Base-by-base conservation (phyloP, 495 filamentous ascomycete genomes). In the Talaromyces liani region DNA sequence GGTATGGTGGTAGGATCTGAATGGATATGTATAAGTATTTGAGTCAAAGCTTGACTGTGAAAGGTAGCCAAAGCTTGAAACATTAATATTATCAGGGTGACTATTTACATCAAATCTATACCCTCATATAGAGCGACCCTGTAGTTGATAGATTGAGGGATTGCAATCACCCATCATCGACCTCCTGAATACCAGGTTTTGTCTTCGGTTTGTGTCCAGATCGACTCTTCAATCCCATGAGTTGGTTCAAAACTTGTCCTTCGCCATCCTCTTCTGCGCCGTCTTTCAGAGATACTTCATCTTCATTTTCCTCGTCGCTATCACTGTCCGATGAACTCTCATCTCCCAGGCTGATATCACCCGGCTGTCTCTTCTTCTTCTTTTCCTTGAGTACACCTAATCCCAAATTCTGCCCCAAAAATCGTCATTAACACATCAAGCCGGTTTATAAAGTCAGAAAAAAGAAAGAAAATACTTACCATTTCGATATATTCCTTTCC, bases 331-430 rank as follows among this genome's bases (percentile, higher is more conserved):
- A 31, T 22, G 24, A 20, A 10, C 27, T 39, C 2, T 33, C 63
- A n/a, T 53, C 18, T 4, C 25, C 63, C 4, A 68, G 62, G 4
- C 54, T 51, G 31, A 47, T 66, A 29, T 71, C 64, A 47, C 68
- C 71, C 10, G n/a, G 22, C 62, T 68, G 12, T 65, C 66, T 25
- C 66, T 70, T 59, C 77, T 65, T 71, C 77, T 66, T 71, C 57
- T 77, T 79, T 64, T 84, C 77, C 67, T 83, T 78, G 22, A 84
- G 65, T 6, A 84, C 81, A 3, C 82, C 82, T 9, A 84, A 66
- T 0, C 82, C 82, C 22, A 84, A 70, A 63, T 84, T 79, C 78
- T 80, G 61, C 6, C 29, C 29, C 29, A 31, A 22, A 6, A 8
- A 27, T 29, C 33, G 57, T 56, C 65, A 56, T 57, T 60, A 51